phyloP scores from a whole-genome alignment of 2,329 filamentous ascomycete species.

The Xylogone sp. region DNA sequence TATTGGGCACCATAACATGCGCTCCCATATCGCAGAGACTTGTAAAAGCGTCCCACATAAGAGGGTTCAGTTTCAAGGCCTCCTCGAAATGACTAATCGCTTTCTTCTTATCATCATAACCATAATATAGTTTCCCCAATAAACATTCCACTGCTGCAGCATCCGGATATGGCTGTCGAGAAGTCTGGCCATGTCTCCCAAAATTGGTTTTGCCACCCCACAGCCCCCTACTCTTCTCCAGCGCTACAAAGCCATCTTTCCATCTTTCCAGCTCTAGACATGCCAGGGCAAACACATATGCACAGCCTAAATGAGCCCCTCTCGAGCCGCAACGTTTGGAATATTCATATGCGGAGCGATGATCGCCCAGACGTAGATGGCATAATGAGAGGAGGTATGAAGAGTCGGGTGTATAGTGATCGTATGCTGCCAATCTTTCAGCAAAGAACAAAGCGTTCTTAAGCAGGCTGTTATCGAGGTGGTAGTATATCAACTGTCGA shows the following conservation, averaged over 20 bases:
- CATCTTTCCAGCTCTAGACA: constrained; percentile 76
- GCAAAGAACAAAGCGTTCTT: constrained; percentile 94
- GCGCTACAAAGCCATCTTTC: constrained; percentile 74
- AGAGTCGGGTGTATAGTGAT: constrained; percentile 76
- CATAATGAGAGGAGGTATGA: constrained; percentile 81
- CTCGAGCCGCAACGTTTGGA: constrained; percentile 68
- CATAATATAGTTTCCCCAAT: constrained; percentile 82
- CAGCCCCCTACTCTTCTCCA: constrained; percentile 75
- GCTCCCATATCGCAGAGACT: constrained; percentile 85
- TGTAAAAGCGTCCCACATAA: constrained; percentile 97
- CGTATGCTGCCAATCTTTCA: constrained; percentile 79
- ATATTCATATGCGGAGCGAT: constrained; percentile 80
- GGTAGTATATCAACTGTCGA: constrained; percentile 59
- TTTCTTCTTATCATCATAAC: constrained; percentile 75
- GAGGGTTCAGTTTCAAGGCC: constrained; percentile 82
- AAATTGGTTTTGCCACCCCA: constrained; percentile 76
- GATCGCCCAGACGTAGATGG: constrained; percentile 77
- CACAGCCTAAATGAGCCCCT: constrained; percentile 77
- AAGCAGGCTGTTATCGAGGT: constrained; percentile 84
- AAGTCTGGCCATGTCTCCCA: constrained; percentile 77
- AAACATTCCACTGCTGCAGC: constrained; percentile 79
- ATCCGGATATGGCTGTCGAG: constrained; percentile 74
- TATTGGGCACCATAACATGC: constrained; percentile 75
- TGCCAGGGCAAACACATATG: constrained; percentile 87
- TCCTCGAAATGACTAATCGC: constrained; percentile 86